Evolutionary conservation across 106 monocot genomes (phyloP).

Genomic region (Apostasia shenzhenica): DNA sequence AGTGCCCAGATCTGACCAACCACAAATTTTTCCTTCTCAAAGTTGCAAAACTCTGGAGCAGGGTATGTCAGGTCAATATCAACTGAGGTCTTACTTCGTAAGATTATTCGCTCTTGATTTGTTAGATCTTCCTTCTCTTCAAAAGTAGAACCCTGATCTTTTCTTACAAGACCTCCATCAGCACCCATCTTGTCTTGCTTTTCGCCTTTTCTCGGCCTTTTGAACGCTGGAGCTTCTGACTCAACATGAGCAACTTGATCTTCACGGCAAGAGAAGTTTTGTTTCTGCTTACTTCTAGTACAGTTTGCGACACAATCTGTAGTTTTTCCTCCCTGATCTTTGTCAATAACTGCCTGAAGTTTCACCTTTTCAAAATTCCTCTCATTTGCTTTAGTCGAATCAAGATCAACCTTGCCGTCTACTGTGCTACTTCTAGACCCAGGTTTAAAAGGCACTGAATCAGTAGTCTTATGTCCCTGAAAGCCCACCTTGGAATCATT

Average conservation of each 20-base stretch:
- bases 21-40: conserved; percentile 28
- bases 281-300: conserved; percentile 27
- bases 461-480: conserved; percentile 3
- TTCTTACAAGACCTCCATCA: not conserved
- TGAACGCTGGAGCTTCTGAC: conserved; percentile 9
- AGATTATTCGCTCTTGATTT: not conserved
- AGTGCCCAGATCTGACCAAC: conserved; percentile 61
- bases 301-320: conserved; percentile 14
- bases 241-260: not conserved
- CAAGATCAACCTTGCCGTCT: conserved; percentile 9
- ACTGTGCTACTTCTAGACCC: not conserved
- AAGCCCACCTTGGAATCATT: not conserved
- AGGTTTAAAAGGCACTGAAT: conserved; percentile 3
- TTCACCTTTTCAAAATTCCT: conserved; percentile 45
- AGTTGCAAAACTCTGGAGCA: conserved; percentile 51
- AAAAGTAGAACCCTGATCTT: not conserved
- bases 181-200: not conserved
- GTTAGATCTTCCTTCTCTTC: not conserved
- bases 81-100: not conserved
- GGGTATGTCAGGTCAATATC: conserved; percentile 18
- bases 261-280: conserved; percentile 11
- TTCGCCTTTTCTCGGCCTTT: conserved; percentile 6
- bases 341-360: conserved; percentile 12
- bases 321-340: conserved; percentile 14
- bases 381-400: conserved; percentile 10